Percentiles rank a stretch among this genome's conserved stretches.
These are phyloP conservation scores for Chenopodium quinoa DNA, from an alignment of 148 eudicot genomes.

Conservation along the genomic window DNA sequence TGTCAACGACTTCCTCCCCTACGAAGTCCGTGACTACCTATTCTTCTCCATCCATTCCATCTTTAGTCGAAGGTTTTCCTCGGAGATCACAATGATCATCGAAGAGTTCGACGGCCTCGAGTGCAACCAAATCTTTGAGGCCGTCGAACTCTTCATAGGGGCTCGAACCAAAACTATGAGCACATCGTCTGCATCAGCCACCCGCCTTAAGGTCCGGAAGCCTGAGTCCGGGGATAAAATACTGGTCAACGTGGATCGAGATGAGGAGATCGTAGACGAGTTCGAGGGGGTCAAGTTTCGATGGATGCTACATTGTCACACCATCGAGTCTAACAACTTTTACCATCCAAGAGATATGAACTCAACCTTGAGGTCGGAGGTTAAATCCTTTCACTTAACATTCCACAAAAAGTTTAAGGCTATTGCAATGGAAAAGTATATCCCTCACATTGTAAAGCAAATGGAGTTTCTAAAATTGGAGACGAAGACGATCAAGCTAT, in stretches of 20 bases:
- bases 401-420: constrained; percentile 33
- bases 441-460: constrained; percentile 34
- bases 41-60: constrained; percentile 32
- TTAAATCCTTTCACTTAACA: constrained; percentile 29
- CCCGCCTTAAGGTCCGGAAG: constrained; percentile 42
- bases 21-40: constrained; percentile 36
- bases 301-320: constrained; percentile 37
- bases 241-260: constrained; percentile 34
- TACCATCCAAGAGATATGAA: constrained; percentile 31
- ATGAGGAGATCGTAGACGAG: constrained; percentile 34
- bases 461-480: constrained; percentile 29
- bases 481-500: constrained; percentile 39
- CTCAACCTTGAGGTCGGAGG: constrained; percentile 31
- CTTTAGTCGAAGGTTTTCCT: constrained; percentile 37
- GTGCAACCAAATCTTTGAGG: constrained; percentile 47
- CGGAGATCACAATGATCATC: constrained; percentile 40
- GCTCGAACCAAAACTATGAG: constrained; percentile 21
- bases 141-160: constrained; percentile 43
- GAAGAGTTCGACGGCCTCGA: constrained; percentile 46
- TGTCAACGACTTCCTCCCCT: constrained; percentile 38
- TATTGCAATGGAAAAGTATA: constrained; percentile 35
- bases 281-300: constrained; percentile 32
- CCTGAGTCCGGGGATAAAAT: constrained; percentile 27
- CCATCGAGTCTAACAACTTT: constrained; percentile 3
- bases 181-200: constrained; percentile 19